Evolutionary conservation across 768 basidiomycete species (phyloP).

Genomic region (Boletus reticuloceps): DNA sequence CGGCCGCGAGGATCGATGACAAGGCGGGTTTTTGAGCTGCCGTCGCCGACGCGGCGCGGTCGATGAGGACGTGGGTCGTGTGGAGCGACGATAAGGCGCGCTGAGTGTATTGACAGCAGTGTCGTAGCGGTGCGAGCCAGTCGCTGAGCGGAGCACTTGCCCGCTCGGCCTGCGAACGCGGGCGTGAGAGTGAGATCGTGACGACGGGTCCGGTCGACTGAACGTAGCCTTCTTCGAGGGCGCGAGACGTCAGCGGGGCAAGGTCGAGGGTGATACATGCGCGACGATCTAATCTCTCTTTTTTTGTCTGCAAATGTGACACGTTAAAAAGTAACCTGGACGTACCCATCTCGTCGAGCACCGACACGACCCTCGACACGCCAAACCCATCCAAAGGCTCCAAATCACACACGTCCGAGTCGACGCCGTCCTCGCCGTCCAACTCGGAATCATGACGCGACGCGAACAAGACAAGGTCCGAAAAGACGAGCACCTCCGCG

Average conservation of each 20-base stretch:
- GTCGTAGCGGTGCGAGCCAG: constrained; percentile 53
- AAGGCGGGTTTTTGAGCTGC: constrained; percentile 35
- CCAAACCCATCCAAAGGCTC: constrained; percentile 45
- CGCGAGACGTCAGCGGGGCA: constrained; percentile 42
- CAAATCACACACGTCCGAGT: constrained; percentile 35
- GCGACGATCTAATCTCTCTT: constrained; percentile 15
- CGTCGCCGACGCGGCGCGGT: constrained; percentile 24
- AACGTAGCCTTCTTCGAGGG: constrained; percentile 38
- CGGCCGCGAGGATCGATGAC: constrained; percentile 39
- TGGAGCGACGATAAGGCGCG: constrained; percentile 38
- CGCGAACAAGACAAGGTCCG: constrained; percentile 66
- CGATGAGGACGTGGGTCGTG: constrained; percentile 24
- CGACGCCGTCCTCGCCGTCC: constrained; percentile 13
- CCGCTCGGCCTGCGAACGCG: neutral
- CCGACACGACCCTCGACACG: constrained; percentile 46
- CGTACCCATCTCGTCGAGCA: constrained; percentile 36
- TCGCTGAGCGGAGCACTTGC: constrained; percentile 8
- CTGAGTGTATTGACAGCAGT: constrained; percentile 49
- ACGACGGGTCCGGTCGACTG: constrained; percentile 33
- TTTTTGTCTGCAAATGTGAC: no score
- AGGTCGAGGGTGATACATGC: constrained; percentile 47
- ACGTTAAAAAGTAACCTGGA: neutral
- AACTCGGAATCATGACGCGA: constrained; percentile 12
- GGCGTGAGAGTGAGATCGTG: constrained; percentile 35
- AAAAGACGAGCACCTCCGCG: constrained; percentile 54